These are phyloP conservation scores for Ceriops zippeliana DNA, from an alignment of 345 rosid species.

Conservation along the genomic window DNA sequence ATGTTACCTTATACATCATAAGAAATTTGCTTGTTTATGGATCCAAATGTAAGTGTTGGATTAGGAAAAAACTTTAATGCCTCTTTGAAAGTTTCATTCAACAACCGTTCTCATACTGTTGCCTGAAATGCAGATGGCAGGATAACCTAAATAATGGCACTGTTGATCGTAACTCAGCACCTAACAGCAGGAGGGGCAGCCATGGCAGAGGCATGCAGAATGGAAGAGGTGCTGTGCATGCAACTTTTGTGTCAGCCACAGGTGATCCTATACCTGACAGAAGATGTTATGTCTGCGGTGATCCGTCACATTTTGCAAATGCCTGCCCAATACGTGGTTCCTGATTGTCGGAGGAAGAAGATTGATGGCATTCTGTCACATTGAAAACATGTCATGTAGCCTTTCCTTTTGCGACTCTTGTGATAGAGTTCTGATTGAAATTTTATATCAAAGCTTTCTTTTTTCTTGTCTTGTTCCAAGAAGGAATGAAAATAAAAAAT, in stretches of 20 bases:
- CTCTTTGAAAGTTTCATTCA: background rate
- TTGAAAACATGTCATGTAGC: background rate
- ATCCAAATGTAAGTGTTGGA: background rate
- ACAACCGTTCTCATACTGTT: background rate
- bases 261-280: constrained; percentile 76
- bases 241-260: constrained; percentile 72
- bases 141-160: constrained; percentile 51
- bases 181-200: constrained; percentile 44
- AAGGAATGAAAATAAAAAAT: no score
- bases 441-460: no score
- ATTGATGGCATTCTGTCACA: background rate
- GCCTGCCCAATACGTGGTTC: constrained; percentile 71
- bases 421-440: no score
- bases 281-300: constrained; percentile 85
- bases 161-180: constrained; percentile 33
- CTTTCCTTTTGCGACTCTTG: no score
- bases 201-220: constrained; percentile 45
- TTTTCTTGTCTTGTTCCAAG: no score
- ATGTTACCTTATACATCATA: no score
- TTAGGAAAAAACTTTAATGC: background rate
- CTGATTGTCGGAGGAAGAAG: constrained; percentile 11
- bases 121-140: constrained; percentile 67
- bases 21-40: no score
- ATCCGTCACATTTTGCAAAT: constrained; percentile 91
- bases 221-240: constrained; percentile 31